Conservation (phyloP, 2,329 filamentous ascomycete genomes). For the Fusarium duplospermum region DNA sequence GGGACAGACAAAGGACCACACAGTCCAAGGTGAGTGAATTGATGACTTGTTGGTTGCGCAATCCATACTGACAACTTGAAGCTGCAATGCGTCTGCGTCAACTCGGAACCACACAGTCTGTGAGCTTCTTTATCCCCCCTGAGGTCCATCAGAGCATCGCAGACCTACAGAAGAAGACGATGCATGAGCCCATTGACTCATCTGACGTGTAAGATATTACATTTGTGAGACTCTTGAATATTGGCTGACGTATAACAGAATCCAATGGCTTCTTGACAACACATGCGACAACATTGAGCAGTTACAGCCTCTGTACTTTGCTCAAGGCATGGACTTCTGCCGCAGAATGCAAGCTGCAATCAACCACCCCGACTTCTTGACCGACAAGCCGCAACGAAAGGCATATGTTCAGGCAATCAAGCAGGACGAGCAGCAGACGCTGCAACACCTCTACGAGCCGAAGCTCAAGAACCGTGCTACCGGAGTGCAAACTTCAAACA, state of each 20-base stretch:
- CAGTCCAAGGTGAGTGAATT: conserved; percentile 56
- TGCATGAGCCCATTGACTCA: conserved; percentile 39
- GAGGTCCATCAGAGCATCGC: conserved; percentile 72
- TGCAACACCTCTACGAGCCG: conserved; percentile 68
- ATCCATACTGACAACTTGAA: conserved; percentile 36
- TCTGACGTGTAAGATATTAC: conserved; percentile 46
- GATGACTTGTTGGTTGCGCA: neutral
- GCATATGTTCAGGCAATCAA: conserved; percentile 47
- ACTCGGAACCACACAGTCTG: conserved; percentile 63
- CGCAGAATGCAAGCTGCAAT: conserved; percentile 62
- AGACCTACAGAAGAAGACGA: conserved; percentile 51
- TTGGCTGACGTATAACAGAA: conserved; percentile 23
- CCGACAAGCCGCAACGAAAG: conserved; percentile 50
- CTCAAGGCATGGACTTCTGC: conserved; percentile 71
- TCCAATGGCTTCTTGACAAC: conserved; percentile 70
- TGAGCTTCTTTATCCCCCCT: conserved; percentile 66
- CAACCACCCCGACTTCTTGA: conserved; percentile 57
- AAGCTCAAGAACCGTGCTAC: conserved; percentile 29
- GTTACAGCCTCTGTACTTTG: conserved; percentile 66
- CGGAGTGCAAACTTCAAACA: conserved; percentile 21
- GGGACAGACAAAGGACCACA: conserved; percentile 69
- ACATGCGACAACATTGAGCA: conserved; percentile 70
- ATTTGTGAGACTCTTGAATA: neutral
- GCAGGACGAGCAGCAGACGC: conserved; percentile 66
- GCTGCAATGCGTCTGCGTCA: conserved; percentile 74